Evolutionary conservation across 2,329 filamentous ascomycete genomes (phyloP), one percentile per base, ranked within the genome.

Genomic region (Aspergillus luchuensis): DNA sequence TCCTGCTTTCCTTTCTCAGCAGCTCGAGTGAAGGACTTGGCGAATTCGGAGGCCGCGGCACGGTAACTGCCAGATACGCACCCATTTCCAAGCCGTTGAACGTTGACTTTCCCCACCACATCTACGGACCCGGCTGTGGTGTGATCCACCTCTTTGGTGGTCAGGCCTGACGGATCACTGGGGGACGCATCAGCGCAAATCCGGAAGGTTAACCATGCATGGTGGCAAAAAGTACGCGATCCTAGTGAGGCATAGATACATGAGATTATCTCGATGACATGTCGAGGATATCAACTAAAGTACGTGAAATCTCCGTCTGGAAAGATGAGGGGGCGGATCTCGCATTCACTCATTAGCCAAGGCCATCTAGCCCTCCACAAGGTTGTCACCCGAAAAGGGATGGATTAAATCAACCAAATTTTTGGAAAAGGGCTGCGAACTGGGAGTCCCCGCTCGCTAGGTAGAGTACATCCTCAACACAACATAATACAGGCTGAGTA

Each of bases 111-210:
- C 57, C 57, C 57, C 59, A 64, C 59, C 54, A 19, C 30, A 63
- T 62, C 59, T 59, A 59, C 59, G 62, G 62, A 59, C 54, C 62
- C 59, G 57, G 45, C 30, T 56, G 50, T 59, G 54, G 59, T 58
- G 43, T 47, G 57, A 58, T 62, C 62, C 62, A 64, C 62, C 39
- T 59, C 41, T 36, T 38, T 57, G 59, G 50, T 59, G 57, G 53
- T 56, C 54, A 56, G 56, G 45, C 59, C 56, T 56, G 54, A 55
- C 41, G 60, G 53, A 53, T 53, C 36, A 39, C 25, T 25, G 52
- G 36, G 41, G 43, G 56, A 39, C 30, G 39, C 55, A 59, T 47
- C 50, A 48, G 48, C 57, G 54, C 43, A 47, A 57, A 30, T 56
- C 25, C 33, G 19, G 49, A 50, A 55, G 50, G 51, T 50, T 50